Percentiles rank a stretch among this genome's conserved stretches.
Evolutionary conservation across 1,284 basidiomycete species (phyloP).

Genomic region (Apiotrichum laibachii): DNA sequence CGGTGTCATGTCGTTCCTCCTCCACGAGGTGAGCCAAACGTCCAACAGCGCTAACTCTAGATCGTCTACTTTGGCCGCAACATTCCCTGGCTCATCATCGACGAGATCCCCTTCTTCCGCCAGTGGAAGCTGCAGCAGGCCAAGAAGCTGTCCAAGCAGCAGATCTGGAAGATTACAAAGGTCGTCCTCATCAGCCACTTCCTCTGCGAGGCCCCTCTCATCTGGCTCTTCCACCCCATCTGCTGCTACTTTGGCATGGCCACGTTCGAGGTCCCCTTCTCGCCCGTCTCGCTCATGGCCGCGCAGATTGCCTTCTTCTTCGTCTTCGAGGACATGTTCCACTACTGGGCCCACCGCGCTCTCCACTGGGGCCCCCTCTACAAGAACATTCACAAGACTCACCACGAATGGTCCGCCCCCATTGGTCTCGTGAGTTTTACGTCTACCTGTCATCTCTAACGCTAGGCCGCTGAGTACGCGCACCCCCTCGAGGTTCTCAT

Average conservation of each 20-base stretch:
- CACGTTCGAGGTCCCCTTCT: slow-evolving; percentile 86
- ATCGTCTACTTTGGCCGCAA: slow-evolving; percentile 94
- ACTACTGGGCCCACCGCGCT: slow-evolving; percentile 75
- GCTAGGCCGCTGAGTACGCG: slow-evolving; percentile 83
- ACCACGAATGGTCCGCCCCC: slow-evolving; percentile 97
- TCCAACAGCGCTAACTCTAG: slow-evolving; percentile 51
- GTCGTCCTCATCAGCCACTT: slow-evolving; percentile 92
- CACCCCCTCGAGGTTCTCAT: slow-evolving; percentile 92
- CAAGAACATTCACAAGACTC: slow-evolving; percentile 95
- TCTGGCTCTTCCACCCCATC: slow-evolving; percentile 93
- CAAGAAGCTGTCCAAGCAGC: slow-evolving; percentile 72
- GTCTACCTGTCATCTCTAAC: not conserved
- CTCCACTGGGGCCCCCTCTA: slow-evolving; percentile 87
- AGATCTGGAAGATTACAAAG: slow-evolving; percentile 96
- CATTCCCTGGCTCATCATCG: slow-evolving; percentile 93
- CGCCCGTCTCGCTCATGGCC: slow-evolving; percentile 63
- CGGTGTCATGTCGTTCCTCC: slow-evolving; percentile 84
- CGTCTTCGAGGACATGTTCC: slow-evolving; percentile 92
- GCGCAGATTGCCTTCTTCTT: slow-evolving; percentile 88
- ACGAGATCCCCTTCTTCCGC: slow-evolving; percentile 86
- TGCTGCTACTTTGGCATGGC: slow-evolving; percentile 84
- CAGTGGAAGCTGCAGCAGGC: slow-evolving; percentile 88
- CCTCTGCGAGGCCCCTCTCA: slow-evolving; percentile 91
- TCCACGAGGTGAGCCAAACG: slow-evolving; percentile 75
- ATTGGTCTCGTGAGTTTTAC: slow-evolving; percentile 65